These are phyloP conservation scores for Lolium rigidum DNA, from an alignment of 176 grass and related monocot genomes.

Conservation along the genomic window DNA sequence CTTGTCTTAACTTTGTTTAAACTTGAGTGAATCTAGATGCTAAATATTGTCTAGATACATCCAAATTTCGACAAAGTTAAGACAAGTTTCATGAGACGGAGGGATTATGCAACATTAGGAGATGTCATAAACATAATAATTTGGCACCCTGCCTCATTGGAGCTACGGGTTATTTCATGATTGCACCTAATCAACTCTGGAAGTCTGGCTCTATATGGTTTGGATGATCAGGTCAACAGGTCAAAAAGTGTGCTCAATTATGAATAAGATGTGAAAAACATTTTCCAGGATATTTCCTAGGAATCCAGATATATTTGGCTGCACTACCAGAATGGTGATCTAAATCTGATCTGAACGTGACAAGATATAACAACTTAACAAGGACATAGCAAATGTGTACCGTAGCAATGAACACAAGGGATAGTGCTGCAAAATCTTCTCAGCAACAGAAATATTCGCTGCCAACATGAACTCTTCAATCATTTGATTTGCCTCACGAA, in stretches of 20 bases:
- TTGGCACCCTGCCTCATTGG: background rate
- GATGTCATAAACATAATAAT: background rate
- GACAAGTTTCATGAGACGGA: too few species aligned
- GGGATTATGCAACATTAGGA: background rate
- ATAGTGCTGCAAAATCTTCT: slow-evolving; percentile 97
- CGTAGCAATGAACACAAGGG: slow-evolving; percentile 84
- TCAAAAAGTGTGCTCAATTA: background rate
- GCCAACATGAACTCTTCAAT: slow-evolving; percentile 99
- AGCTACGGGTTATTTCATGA: background rate
- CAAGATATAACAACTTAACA: slow-evolving; percentile 14
- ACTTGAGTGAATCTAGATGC: too few species aligned
- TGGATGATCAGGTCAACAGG: slow-evolving; percentile 4
- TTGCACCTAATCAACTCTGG: slow-evolving; percentile 9
- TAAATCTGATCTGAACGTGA: slow-evolving; percentile 22
- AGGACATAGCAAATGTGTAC: slow-evolving; percentile 45
- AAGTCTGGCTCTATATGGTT: background rate
- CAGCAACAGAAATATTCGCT: slow-evolving; percentile 93
- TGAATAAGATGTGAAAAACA: background rate
- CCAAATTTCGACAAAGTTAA: too few species aligned
- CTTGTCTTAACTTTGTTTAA: too few species aligned
- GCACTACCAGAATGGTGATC: slow-evolving; percentile 11
- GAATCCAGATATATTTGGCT: background rate
- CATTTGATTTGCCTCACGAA: slow-evolving; percentile 99
- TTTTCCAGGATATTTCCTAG: background rate
- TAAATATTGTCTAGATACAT: too few species aligned